phyloP scores from a whole-genome alignment of 192 early-diverging fungal genomes.

The Chytriomyces hyalinus region DNA sequence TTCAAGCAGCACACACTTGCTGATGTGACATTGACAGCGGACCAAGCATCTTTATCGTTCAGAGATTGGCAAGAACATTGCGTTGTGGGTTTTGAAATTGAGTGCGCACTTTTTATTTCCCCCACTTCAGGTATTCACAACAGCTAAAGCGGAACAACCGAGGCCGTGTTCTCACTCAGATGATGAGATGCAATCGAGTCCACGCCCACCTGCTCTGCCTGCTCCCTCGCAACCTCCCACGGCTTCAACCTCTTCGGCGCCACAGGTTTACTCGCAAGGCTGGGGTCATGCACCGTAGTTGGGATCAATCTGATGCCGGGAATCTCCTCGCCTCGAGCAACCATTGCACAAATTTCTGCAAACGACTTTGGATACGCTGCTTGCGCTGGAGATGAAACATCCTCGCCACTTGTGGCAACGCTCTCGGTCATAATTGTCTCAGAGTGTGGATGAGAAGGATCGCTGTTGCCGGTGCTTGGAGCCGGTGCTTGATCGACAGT shows the following conservation, averaged over 20 bases:
- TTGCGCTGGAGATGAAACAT: background rate
- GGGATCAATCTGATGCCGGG: conserved; percentile 52
- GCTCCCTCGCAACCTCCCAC: conserved; percentile 12
- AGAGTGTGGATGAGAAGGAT: background rate
- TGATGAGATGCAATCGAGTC: background rate
- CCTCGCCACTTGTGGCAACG: background rate
- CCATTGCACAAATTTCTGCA: conserved; percentile 52
- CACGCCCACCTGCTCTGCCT: background rate
- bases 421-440: background rate
- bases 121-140: too few species aligned
- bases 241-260: conserved; percentile 1
- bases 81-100: too few species aligned
- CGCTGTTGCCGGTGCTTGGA: background rate
- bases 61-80: too few species aligned
- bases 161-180: background rate
- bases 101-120: too few species aligned
- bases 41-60: too few species aligned
- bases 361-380: conserved; percentile 48
- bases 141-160: background rate
- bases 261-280: conserved; percentile 4
- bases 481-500: background rate
- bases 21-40: too few species aligned
- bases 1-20: too few species aligned
- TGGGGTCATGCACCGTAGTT: conserved; percentile 41
- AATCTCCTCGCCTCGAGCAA: conserved; percentile 45